Evolutionary conservation across 306 rosid genomes (phyloP), one percentile per base, ranked within the genome.

Genomic region (Neltuma alba): DNA sequence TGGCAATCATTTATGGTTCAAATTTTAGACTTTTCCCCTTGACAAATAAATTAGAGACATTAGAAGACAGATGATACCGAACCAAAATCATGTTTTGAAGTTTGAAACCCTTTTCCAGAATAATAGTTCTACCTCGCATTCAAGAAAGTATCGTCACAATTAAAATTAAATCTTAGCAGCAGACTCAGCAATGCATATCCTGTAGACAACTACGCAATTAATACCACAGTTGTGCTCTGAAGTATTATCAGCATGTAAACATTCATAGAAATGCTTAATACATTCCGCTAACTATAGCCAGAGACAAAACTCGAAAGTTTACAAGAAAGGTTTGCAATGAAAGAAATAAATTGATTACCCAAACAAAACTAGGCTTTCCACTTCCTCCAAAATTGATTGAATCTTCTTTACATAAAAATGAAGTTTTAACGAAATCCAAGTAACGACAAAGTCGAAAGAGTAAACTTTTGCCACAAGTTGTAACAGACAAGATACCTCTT

Each of bases 401-500:
- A 30, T 50, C 20, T 30, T 20, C 62, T 31, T 27, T 3, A 27
- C 2, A 12, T 21, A 47, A 4, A 33, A 14, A 31, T 4, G 41
- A 47, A 30, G 28, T 25, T 45, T 45, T 12, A 27, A 70, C 28
- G 9, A 45, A 45, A 70, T 30, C 25, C 40, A 13, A 70, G 1
- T 28, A 45, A 44, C 27, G 30, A 47, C 6, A 0, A 31, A 30
- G 60, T 28, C 60, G 28, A 28, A 70, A 70, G 25, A 70, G 30
- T 55, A 36, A 40, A 33, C 38, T 18, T 54, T 11, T n/a, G 77
- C 50, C 74, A 81, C 75, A 50, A 77, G 23, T 62, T 14, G 45
- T n/a, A 70, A 70, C 31, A 42, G 42, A 76, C 68, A 70, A 55
- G 10, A 80, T 83, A 92, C 99, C 97, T 92, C 85, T 94, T 94